Evolutionary conservation across 129 eudicot species (phyloP).

Genomic region (Flaveria linearis): DNA sequence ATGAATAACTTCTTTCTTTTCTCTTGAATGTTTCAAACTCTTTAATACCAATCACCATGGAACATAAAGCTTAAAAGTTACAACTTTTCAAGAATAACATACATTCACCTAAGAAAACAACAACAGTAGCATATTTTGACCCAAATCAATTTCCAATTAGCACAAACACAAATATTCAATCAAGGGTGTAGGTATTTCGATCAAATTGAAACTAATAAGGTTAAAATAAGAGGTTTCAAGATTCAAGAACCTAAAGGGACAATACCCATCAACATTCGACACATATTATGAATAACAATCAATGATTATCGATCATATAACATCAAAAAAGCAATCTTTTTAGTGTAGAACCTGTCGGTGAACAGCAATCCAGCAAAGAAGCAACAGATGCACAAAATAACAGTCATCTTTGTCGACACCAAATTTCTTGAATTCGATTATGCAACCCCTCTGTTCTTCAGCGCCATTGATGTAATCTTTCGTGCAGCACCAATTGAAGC

Average conservation of each 20-base stretch:
- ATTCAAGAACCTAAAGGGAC: conserved; percentile 18
- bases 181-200: not conserved
- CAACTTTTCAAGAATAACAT: not conserved
- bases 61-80: not conserved
- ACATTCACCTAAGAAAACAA: conserved; percentile 1
- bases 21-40: not conserved
- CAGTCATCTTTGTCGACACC: too few relatives aligned
- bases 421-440: too few relatives aligned
- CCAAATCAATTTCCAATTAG: conserved; percentile 1
- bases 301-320: not conserved
- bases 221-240: conserved; percentile 11
- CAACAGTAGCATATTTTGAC: conserved; percentile 6
- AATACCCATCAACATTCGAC: not conserved
- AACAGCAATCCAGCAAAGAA: conserved; percentile 92
- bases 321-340: conserved; percentile 6
- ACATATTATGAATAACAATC: not conserved
- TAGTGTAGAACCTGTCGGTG: conserved; percentile 66
- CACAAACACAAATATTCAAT: not conserved
- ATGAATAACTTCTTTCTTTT: conserved; percentile 8
- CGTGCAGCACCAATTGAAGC: conserved; percentile 6
- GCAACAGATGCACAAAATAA: too few relatives aligned
- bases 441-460: too few relatives aligned
- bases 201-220: not conserved
- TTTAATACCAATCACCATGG: not conserved
- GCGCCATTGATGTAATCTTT: too few relatives aligned